Evolutionary conservation across 2,329 filamentous ascomycete genomes (phyloP).

Genomic region (Nigrograna mackinnonii): DNA sequence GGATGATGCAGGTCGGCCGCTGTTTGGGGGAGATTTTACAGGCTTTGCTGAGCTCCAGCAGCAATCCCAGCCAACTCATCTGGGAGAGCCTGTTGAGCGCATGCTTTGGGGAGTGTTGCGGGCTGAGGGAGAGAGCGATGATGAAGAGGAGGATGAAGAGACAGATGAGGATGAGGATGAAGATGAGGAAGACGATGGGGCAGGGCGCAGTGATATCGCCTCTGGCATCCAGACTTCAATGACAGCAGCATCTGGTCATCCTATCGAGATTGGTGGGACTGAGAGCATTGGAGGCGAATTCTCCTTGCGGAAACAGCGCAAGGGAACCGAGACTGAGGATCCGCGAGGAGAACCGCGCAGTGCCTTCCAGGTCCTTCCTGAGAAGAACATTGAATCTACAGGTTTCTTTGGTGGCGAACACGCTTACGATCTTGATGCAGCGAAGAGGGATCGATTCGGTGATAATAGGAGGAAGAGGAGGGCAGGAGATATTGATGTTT

Average conservation of each 20-base stretch:
- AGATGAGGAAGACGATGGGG: constrained; percentile 68
- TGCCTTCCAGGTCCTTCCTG: constrained; percentile 87
- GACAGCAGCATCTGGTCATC: constrained; percentile 76
- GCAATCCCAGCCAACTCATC: constrained; percentile 55
- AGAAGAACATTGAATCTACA: constrained; percentile 80
- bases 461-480: constrained; percentile 79
- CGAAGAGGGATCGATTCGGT: constrained; percentile 66
- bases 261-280: constrained; percentile 75
- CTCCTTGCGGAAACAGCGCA: constrained; percentile 82
- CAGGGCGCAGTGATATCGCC: constrained; percentile 56
- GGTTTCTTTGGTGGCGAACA: constrained; percentile 97
- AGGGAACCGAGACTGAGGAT: constrained; percentile 86
- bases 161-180: constrained; percentile 73
- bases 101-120: constrained; percentile 92
- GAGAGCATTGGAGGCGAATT: constrained; percentile 85
- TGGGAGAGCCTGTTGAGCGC: constrained; percentile 80
- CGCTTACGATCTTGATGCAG: constrained; percentile 80
- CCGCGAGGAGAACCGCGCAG: constrained; percentile 67
- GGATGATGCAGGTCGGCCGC: constrained; percentile 86
- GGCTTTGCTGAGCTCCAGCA: constrained; percentile 70
- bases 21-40: constrained; percentile 95
- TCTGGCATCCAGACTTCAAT: constrained; percentile 72
- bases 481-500: constrained; percentile 91
- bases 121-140: constrained; percentile 68
- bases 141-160: constrained; percentile 61